Evolutionary conservation across 2,329 filamentous ascomycete genomes (phyloP).

Genomic region (Exophiala alcalophila): DNA sequence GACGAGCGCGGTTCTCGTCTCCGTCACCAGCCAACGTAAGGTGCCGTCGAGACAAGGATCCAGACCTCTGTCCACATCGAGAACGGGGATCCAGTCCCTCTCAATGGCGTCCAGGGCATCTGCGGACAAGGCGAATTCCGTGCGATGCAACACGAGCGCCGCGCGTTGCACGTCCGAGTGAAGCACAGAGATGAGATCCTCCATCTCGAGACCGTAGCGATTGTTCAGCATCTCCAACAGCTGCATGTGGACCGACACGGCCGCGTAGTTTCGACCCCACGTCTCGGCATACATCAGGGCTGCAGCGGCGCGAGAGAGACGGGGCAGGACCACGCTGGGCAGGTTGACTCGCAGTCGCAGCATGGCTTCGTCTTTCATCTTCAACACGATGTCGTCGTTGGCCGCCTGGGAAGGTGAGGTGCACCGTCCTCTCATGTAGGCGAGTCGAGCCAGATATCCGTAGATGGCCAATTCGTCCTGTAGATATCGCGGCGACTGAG

Average conservation of each 20-base stretch:
- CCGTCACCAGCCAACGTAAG: not conserved
- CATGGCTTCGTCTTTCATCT: slow-evolving; percentile 14
- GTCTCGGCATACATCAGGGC: slow-evolving; percentile 11
- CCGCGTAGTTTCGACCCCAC: slow-evolving; percentile 6
- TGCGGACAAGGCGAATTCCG: slow-evolving; percentile 6
- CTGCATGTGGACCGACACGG: slow-evolving; percentile 9
- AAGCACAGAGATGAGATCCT: slow-evolving; percentile 11
- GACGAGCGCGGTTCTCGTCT: slow-evolving; percentile 8
- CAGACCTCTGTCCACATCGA: not conserved
- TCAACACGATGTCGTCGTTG: slow-evolving; percentile 12
- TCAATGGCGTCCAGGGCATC: slow-evolving; percentile 5
- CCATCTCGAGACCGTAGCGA: slow-evolving; percentile 1
- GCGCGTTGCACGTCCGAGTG: slow-evolving; percentile 14
- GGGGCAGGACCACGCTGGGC: not conserved
- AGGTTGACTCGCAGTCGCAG: slow-evolving; percentile 7
- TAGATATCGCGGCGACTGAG: slow-evolving; percentile 3
- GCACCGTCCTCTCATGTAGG: slow-evolving; percentile 9
- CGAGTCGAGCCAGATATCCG: slow-evolving; percentile 10
- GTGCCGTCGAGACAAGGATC: not conserved
- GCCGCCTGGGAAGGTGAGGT: not conserved
- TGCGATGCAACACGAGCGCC: slow-evolving; percentile 1
- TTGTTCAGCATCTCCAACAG: slow-evolving; percentile 7
- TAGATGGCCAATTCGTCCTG: slow-evolving; percentile 12
- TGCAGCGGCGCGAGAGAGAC: slow-evolving; percentile 6
- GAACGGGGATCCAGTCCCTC: not conserved